Evolutionary conservation across 2,329 filamentous ascomycete genomes (phyloP).

Genomic region (Sphaerulina musiva): DNA sequence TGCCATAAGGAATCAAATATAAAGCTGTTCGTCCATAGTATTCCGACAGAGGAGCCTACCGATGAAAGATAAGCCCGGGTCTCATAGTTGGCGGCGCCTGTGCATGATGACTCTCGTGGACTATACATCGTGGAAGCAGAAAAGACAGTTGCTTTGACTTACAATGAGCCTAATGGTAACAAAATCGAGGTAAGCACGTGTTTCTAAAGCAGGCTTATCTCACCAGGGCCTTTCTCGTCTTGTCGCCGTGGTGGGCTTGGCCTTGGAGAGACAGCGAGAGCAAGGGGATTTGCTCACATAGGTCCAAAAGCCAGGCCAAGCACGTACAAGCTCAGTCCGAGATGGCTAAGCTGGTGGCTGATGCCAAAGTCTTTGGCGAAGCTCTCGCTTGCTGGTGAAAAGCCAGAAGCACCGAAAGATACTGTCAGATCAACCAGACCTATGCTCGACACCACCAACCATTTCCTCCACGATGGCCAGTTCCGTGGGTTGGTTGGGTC

Average conservation of each 20-base stretch:
- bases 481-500: constrained; percentile 41
- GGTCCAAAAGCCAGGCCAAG: constrained; percentile 44
- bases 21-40: constrained; percentile 41
- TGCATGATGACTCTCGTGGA: no score
- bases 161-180: constrained; percentile 27
- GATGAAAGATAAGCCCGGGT: neutral
- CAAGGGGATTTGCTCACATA: constrained; percentile 19
- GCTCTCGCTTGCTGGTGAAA: constrained; percentile 40
- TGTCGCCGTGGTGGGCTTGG: no score
- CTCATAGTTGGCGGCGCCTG: neutral
- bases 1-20: constrained; percentile 39
- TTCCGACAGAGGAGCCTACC: constrained; percentile 39
- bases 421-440: constrained; percentile 22
- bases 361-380: constrained; percentile 40
- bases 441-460: constrained; percentile 44
- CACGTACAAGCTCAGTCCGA: constrained; percentile 44
- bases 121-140: neutral
- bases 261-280: no score
- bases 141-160: neutral
- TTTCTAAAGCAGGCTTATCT: no score
- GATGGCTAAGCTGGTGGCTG: constrained; percentile 37
- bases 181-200: no score
- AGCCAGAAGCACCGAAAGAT: constrained; percentile 42
- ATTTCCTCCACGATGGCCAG: constrained; percentile 42
- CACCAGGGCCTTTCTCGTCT: no score